Evolutionary conservation across 371 early-diverging fungal species (phyloP).

Genomic region (Lichtheimia ramosa): DNA sequence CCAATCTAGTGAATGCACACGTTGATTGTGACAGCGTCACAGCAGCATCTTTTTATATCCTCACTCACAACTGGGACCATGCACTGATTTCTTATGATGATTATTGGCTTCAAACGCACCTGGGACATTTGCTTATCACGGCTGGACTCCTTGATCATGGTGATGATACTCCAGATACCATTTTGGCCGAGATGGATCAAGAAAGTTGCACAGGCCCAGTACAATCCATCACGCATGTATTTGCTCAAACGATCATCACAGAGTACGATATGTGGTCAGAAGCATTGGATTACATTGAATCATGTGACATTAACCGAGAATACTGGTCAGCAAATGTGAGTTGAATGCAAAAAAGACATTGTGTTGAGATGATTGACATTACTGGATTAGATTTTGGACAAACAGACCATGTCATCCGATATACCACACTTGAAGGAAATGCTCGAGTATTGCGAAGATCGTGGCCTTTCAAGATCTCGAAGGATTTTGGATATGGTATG

Average conservation of each 20-base stretch:
- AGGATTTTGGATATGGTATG: no score
- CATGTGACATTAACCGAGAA: constrained; percentile 26
- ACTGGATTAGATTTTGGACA: no score
- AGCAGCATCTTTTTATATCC: constrained; percentile 11
- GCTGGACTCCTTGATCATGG: constrained; percentile 11
- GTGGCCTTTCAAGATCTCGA: constrained; percentile 1
- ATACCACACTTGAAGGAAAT: not conserved
- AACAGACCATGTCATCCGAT: no score
- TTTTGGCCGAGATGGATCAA: not conserved
- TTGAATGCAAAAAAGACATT: not conserved
- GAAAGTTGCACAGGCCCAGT: constrained; percentile 27
- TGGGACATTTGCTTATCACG: constrained; percentile 19
- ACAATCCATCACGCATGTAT: constrained; percentile 23
- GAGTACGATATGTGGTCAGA: constrained; percentile 32
- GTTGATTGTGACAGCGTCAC: constrained; percentile 3
- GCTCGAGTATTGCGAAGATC: not conserved
- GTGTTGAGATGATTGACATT: not conserved
- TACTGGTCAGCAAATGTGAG: constrained; percentile 28
- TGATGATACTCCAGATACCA: not conserved
- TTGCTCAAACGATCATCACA: constrained; percentile 19
- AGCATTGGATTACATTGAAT: constrained; percentile 24
- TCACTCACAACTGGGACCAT: constrained; percentile 14
- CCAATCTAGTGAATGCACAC: not conserved
- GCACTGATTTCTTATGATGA: constrained; percentile 11
- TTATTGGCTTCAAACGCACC: constrained; percentile 18